Percentiles rank a stretch among this genome's conserved stretches.
Evolutionary conservation across 441 rosid genomes (phyloP).

Genomic region (Bruguiera hainesii): DNA sequence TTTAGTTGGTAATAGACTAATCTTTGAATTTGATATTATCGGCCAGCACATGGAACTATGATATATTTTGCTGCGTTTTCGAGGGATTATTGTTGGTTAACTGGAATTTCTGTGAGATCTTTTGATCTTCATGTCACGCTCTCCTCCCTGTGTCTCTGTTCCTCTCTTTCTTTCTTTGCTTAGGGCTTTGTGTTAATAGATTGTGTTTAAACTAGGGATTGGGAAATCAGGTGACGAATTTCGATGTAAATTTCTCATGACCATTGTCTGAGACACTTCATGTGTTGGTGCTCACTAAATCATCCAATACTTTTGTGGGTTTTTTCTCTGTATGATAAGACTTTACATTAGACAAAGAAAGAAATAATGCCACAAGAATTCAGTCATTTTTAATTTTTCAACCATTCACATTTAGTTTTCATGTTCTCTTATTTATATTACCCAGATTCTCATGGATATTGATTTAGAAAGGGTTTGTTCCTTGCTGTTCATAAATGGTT

Average conservation of each 20-base stretch:
- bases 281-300: conserved; percentile 29
- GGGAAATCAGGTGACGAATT: conserved; percentile 36
- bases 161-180: background rate
- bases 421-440: no score
- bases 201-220: background rate
- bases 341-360: no score
- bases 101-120: background rate
- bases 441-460: no score
- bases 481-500: no score
- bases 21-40: no score
- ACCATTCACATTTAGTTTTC: no score
- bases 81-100: no score
- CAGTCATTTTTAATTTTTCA: no score
- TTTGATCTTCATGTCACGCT: background rate
- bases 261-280: conserved; percentile 39
- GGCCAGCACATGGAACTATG: no score
- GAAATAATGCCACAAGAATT: no score
- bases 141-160: background rate
- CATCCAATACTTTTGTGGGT: conserved; percentile 41
- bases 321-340: conserved; percentile 12
- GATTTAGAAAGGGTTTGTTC: no score
- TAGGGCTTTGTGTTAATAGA: background rate
- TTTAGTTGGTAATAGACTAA: no score
- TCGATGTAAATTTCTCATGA: conserved; percentile 41
- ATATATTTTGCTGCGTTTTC: background rate